Evolutionary conservation across 257 asterid genomes (phyloP).

Genomic region (Haberlea rhodopensis): DNA sequence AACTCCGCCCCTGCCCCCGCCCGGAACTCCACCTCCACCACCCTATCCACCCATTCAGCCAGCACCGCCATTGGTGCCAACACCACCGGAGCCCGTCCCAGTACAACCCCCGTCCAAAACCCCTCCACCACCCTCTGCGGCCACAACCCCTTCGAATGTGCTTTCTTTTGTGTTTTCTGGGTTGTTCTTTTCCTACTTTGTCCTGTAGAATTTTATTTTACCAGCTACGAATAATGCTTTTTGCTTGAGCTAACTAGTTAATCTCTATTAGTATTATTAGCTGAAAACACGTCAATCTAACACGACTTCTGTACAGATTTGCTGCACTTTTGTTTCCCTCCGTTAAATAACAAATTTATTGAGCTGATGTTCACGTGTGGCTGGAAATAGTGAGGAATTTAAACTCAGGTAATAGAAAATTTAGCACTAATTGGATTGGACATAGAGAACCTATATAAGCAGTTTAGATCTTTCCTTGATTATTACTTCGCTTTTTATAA

Average conservation of each 20-base stretch:
- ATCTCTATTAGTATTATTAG: neutral
- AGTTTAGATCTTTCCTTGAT: no score
- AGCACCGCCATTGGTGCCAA: neutral
- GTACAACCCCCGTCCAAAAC: neutral
- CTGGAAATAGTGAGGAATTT: no score
- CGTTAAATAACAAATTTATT: no score
- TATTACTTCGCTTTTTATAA: no score
- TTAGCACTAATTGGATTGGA: no score
- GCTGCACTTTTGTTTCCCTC: neutral
- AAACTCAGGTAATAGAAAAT: no score
- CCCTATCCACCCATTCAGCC: conserved; percentile 3
- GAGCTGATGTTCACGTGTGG: no score
- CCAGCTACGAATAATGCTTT: conserved; percentile 2
- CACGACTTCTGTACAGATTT: neutral
- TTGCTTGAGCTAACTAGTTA: neutral
- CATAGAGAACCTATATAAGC: no score
- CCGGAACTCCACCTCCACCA: neutral
- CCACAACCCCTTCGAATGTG: conserved; percentile 20
- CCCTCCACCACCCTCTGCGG: conserved; percentile 31
- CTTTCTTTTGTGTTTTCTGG: conserved; percentile 24
- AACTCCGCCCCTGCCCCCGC: neutral
- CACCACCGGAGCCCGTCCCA: neutral
- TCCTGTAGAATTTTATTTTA: conserved; percentile 19
- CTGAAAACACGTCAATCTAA: neutral
- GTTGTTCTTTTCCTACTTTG: conserved; percentile 18